Evolutionary conservation across 2,329 filamentous ascomycete genomes (phyloP).

Genomic region (Aspergillus quadrilineatus): DNA sequence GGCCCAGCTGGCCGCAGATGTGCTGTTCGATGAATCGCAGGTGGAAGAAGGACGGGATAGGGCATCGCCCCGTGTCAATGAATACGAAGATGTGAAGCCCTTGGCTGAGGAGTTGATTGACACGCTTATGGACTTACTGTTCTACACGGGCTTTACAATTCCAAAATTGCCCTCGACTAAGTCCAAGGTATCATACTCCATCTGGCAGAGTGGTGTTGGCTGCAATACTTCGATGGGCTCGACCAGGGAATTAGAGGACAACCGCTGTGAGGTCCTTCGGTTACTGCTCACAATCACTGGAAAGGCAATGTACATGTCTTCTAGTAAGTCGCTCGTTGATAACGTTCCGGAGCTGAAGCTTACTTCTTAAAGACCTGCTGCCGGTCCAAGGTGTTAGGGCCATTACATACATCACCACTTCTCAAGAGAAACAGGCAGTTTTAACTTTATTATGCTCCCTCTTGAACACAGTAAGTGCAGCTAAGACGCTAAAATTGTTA

Average conservation of each 20-base stretch:
- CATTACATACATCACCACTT: constrained; percentile 85
- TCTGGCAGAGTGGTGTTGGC: constrained; percentile 97
- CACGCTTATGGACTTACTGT: constrained; percentile 81
- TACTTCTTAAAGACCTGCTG: constrained; percentile 53
- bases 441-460: constrained; percentile 88
- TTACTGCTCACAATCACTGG: constrained; percentile 82
- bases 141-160: constrained; percentile 87
- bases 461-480: constrained; percentile 75
- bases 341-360: constrained; percentile 4
- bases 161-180: constrained; percentile 69
- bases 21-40: constrained; percentile 78
- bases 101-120: constrained; percentile 91
- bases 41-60: constrained; percentile 53
- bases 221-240: constrained; percentile 87
- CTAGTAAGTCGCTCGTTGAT: constrained; percentile 48
- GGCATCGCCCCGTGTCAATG: constrained; percentile 48
- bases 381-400: constrained; percentile 80
- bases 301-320: constrained; percentile 89
- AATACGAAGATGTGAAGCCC: constrained; percentile 80
- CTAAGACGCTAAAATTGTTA: neutral
- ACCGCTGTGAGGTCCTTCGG: constrained; percentile 84
- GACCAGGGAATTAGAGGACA: constrained; percentile 89
- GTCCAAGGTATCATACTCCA: constrained; percentile 83
- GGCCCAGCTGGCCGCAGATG: constrained; percentile 66
- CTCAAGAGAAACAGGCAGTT: constrained; percentile 85